Percentiles rank a stretch among this genome's conserved stretches.
These are phyloP conservation scores for Diaporthe ilicicola DNA, from an alignment of 2,329 filamentous ascomycete species.

Conservation along the genomic window DNA sequence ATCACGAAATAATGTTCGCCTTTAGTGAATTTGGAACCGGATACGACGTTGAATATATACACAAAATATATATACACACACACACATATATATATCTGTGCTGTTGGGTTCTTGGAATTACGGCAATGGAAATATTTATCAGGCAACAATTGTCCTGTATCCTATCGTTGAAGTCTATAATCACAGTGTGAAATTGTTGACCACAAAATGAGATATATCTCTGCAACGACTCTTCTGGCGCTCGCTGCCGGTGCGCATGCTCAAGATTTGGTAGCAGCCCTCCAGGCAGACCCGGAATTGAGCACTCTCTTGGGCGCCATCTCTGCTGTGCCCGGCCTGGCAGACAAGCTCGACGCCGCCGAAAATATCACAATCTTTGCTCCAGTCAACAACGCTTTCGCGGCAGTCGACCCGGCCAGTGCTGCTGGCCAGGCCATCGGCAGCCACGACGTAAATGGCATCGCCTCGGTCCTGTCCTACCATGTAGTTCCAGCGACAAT, in stretches of 20 bases:
- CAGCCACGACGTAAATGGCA: background rate
- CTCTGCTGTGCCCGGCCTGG: slow-evolving; percentile 1
- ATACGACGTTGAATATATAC: too few species aligned
- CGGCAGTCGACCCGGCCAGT: slow-evolving; percentile 1
- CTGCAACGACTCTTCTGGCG: background rate
- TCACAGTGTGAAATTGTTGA: background rate
- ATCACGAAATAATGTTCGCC: background rate
- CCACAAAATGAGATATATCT: background rate
- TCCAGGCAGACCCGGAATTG: slow-evolving; percentile 8
- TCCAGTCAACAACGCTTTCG: slow-evolving; percentile 15
- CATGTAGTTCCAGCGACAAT: slow-evolving; percentile 9
- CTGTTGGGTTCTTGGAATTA: background rate
- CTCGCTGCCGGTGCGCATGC: background rate
- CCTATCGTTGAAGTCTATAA: background rate
- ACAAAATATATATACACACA: too few species aligned
- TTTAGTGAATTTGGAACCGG: background rate
- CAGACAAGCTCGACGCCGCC: slow-evolving; percentile 9
- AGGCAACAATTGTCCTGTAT: too few species aligned
- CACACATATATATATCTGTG: background rate
- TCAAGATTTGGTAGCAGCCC: slow-evolving; percentile 1
- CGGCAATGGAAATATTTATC: too few species aligned
- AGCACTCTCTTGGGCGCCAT: slow-evolving; percentile 16
- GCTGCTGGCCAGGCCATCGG: slow-evolving; percentile 8
- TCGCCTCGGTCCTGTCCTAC: slow-evolving; percentile 20
- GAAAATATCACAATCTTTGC: slow-evolving; percentile 17